These are phyloP conservation scores for Cystobasidium ongulense DNA, from an alignment of 768 basidiomycete genomes.

Conservation along the genomic window DNA sequence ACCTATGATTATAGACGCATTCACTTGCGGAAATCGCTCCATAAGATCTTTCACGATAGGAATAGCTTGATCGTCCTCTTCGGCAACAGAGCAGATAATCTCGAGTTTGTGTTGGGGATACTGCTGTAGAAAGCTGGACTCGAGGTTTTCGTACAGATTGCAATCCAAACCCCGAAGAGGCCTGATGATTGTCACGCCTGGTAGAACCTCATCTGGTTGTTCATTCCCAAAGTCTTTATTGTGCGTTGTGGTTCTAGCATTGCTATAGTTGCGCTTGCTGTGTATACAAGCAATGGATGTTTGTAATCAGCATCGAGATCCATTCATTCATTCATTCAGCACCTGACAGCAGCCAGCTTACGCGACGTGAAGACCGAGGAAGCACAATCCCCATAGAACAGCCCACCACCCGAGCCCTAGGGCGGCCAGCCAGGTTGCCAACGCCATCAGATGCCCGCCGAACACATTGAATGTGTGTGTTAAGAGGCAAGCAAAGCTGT, in stretches of 20 bases:
- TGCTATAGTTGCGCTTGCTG: slow-evolving; percentile 59
- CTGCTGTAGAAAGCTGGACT: slow-evolving; percentile 82
- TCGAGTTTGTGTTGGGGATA: slow-evolving; percentile 71
- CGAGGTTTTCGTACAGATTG: slow-evolving; percentile 91
- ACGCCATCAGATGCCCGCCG: not conserved
- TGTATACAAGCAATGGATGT: not conserved
- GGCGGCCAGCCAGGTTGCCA: not conserved
- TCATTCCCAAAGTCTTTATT: slow-evolving; percentile 2
- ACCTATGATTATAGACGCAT: slow-evolving; percentile 71
- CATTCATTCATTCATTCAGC: not conserved
- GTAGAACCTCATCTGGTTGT: slow-evolving; percentile 48
- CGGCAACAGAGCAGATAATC: slow-evolving; percentile 82
- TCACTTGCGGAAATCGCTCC: slow-evolving; percentile 65
- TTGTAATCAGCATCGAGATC: slow-evolving; percentile 10
- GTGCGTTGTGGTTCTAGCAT: slow-evolving; percentile 49
- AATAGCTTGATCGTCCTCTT: slow-evolving; percentile 79
- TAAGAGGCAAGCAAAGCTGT: too few species aligned
- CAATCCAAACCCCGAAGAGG: slow-evolving; percentile 91
- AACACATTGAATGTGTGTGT: too few species aligned
- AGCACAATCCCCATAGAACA: slow-evolving; percentile 57
- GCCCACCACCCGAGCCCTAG: slow-evolving; percentile 52
- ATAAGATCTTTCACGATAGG: slow-evolving; percentile 68
- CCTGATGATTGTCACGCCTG: slow-evolving; percentile 87
- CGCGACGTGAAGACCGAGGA: slow-evolving; percentile 65
- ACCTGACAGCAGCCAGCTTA: slow-evolving; percentile 42